Percentiles rank a stretch among this genome's conserved stretches.
Evolutionary conservation across 1,139 yeast species (phyloP).

Genomic region (Geotrichum bryndzae): DNA sequence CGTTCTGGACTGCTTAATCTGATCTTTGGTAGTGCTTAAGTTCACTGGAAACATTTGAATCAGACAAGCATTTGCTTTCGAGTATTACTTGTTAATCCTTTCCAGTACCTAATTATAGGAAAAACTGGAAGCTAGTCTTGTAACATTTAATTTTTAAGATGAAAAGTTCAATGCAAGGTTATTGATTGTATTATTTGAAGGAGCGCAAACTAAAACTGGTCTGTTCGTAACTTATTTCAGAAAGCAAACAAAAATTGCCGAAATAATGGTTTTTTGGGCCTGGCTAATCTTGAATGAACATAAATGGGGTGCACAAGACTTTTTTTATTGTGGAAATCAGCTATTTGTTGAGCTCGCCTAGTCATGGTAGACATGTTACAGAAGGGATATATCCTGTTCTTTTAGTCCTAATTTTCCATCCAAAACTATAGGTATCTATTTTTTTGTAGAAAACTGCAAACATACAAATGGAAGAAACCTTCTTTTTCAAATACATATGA

Average conservation of each 20-base stretch:
- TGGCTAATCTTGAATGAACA: conserved; percentile 93
- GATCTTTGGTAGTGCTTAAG: too few relatives aligned
- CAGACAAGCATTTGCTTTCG: too few relatives aligned
- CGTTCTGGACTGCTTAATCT: too few relatives aligned
- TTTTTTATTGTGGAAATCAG: conserved; percentile 71
- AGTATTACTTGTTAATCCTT: conserved; percentile 47
- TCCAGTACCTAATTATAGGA: conserved; percentile 45
- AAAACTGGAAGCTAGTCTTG: conserved; percentile 44
- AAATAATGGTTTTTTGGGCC: conserved; percentile 95
- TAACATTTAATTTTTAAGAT: conserved; percentile 62
- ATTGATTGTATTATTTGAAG: conserved; percentile 93
- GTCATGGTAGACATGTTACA: neutral
- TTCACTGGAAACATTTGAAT: neutral
- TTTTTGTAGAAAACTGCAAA: too few relatives aligned
- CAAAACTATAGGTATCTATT: too few relatives aligned
- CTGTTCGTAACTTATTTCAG: conserved; percentile 51
- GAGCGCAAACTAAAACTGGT: conserved; percentile 80
- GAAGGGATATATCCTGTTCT: neutral
- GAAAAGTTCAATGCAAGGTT: conserved; percentile 72
- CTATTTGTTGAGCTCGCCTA: conserved; percentile 51
- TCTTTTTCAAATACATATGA: too few relatives aligned
- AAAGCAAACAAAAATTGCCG: conserved; percentile 81
- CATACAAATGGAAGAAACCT: too few relatives aligned
- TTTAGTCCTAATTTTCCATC: too few relatives aligned
- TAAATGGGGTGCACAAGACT: conserved; percentile 66